phyloP scores from a whole-genome alignment of 2,329 filamentous ascomycete species.

The Diaporthe caulivora region DNA sequence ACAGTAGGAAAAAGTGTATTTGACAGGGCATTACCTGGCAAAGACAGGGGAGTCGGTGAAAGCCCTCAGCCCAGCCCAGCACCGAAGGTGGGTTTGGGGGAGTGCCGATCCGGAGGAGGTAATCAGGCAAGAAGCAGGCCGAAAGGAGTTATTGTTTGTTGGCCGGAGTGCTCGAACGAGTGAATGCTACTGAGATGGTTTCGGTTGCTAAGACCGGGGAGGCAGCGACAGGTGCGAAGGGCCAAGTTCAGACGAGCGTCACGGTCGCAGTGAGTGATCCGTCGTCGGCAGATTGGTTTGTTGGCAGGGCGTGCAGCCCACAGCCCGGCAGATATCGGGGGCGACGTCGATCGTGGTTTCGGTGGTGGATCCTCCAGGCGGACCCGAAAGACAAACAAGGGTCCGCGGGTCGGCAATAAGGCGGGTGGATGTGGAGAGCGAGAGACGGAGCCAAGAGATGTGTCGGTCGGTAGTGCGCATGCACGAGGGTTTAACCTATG shows the following conservation, averaged over 20 bases:
- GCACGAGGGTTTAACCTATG: too few species aligned
- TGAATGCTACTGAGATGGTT: constrained; percentile 28
- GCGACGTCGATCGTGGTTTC: constrained; percentile 20
- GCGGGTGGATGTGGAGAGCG: constrained; percentile 7
- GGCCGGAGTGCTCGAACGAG: not conserved
- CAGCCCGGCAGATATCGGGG: constrained; percentile 26
- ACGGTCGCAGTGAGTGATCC: constrained; percentile 17
- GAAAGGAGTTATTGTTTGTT: not conserved
- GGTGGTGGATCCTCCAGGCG: constrained; percentile 21
- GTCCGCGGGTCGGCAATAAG: constrained; percentile 20
- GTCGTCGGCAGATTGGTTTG: constrained; percentile 15
- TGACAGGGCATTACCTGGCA: constrained; percentile 5
- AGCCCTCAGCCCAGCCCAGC: not conserved
- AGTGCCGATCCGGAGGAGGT: not conserved
- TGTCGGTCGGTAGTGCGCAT: not conserved
- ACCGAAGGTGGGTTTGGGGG: not conserved
- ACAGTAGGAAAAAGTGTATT: not conserved
- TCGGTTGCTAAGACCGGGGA: not conserved
- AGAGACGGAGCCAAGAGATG: not conserved
- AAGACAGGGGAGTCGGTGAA: not conserved
- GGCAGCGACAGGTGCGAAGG: not conserved
- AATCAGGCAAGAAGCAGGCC: not conserved
- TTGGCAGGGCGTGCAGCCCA: not conserved
- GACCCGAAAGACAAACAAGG: constrained; percentile 23
- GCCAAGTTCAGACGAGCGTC: constrained; percentile 13